Base-by-base conservation (phyloP, 768 basidiomycete species). In the Sarcodon sp. region DNA sequence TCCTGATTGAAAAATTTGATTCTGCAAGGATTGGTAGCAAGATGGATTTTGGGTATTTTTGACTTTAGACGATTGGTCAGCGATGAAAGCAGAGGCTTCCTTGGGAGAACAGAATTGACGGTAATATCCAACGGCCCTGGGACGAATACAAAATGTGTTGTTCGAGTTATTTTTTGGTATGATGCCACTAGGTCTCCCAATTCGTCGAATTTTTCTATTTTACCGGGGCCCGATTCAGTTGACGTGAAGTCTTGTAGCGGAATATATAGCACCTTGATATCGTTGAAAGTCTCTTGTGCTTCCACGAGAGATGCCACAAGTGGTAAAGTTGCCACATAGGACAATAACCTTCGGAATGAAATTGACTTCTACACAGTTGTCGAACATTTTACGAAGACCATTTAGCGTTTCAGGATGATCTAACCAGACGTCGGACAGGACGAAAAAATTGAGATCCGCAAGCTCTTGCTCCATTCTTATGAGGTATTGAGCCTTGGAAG, bases 1-100 rank as follows among this genome's bases (percentile, higher is more conserved):
- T 99, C 96, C 61, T 97, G 93, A 31, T 87, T 79, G 60, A 93
- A 93, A 59, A 96, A 97, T 57, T 88, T 87, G 57, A 98, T 77
- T 15, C 96, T 79, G 64, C 91, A 94, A 1, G 96, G 96, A 62
- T 97, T 96, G 35, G 80, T 84, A 7, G 79, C 82, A 57, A 98
- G 84, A 55, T 86, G 79, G 1, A 81, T 73, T 57, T 86, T 84
- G 0, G 91, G 87, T 27, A 98, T 63, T 54, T 81, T 80, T 0
- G 73, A 66, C 55, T 72, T 79, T 34, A 99, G 66, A 35, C 82
- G 77, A 12, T 77, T 65, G 0, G 79, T 73, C 55, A 98, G 80
- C 1, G 79, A 75, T 1, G 85, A 77, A 4, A 97, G 75, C 31
- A 99, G 69, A 1, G 88, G 76, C 36, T 79, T 78, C 33, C 89